Conservation (phyloP, 345 rosid genomes). For the Gossypium raimondii region DNA sequence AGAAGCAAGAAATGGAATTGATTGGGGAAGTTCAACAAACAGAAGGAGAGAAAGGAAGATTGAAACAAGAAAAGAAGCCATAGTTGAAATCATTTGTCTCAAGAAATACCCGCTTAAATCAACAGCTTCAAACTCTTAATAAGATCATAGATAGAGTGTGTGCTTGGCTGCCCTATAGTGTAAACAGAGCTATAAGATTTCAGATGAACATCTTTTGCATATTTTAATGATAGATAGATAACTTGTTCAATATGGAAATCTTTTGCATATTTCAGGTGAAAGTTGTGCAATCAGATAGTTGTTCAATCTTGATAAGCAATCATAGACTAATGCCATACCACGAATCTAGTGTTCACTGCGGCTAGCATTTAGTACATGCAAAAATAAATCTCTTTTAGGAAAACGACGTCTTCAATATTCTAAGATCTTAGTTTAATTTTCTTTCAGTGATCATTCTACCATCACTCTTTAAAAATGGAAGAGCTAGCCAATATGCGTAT, state of each 20-base stretch:
- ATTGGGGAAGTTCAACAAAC: too few species aligned
- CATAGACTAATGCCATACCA: background rate
- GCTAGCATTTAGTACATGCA: background rate
- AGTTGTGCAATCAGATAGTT: background rate
- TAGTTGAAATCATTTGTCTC: too few species aligned
- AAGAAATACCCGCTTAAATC: too few species aligned
- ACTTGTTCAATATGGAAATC: background rate
- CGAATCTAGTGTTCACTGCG: background rate
- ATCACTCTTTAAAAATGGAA: constrained; percentile 1
- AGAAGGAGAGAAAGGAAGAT: too few species aligned
- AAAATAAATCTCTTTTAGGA: background rate
- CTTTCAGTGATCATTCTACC: background rate
- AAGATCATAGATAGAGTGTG: too few species aligned
- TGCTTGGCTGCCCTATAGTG: too few species aligned
- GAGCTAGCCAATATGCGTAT: background rate
- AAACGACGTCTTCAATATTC: background rate
- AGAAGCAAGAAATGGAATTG: too few species aligned
- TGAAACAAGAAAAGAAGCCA: too few species aligned
- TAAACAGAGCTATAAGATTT: too few species aligned
- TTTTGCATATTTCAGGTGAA: background rate
- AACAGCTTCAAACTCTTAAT: too few species aligned
- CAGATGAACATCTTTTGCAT: too few species aligned
- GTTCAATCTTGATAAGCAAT: background rate
- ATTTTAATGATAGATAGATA: background rate
- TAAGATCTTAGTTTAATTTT: background rate